Base-by-base conservation (phyloP, 2,329 filamentous ascomycete genomes). In the Basipetospora sp. region DNA sequence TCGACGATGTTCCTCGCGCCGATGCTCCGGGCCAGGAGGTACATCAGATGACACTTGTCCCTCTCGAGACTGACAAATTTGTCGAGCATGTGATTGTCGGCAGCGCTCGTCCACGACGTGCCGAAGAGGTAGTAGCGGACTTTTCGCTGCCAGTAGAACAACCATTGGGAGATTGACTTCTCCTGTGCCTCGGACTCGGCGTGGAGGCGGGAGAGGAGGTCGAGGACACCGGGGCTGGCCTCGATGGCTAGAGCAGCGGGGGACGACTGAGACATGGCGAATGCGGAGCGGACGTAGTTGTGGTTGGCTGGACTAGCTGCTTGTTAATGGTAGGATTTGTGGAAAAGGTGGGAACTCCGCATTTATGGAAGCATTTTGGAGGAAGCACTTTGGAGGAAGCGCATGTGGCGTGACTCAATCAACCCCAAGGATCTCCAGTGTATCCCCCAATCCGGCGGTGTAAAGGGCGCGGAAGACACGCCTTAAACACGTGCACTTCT, bases 21-120 rank as follows among this genome's bases (percentile, higher is more conserved):
- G 8, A 53, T 65, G 9, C 62, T 56, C 3, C 62, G 60, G 3
- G 64, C 48, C 1, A 77, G 57, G 14, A 68, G 64, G 49, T 77
- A 77, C 2, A 71, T 53, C 28, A 74, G 60, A 3, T 64, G 56
- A 45, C 63, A 69, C 49, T 77, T 77, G 48, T 76, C 70, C 8
- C 60, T 53, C 27, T 75, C 71, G 2, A 78, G 57, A 0, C 69
- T 69, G 37, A 77, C 65, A 48, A 76, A 75, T 47, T 70, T 71
- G 48, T 74, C 67, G 5, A 53, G 58, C 36, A 38, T 38, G 25
- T 38, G 36, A 22, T 38, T 19, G 15, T 38, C 36, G 10, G 29
- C 36, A 5, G 31, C 13, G 17, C 25, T 8, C 20, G n/a, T 17
- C 38, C 38, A 40, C 11, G 26, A 14, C 4, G 45, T 60, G 0